Evolutionary conservation across 164 flowering plant genomes (phyloP).

Genomic region (Berberis thunbergii): DNA sequence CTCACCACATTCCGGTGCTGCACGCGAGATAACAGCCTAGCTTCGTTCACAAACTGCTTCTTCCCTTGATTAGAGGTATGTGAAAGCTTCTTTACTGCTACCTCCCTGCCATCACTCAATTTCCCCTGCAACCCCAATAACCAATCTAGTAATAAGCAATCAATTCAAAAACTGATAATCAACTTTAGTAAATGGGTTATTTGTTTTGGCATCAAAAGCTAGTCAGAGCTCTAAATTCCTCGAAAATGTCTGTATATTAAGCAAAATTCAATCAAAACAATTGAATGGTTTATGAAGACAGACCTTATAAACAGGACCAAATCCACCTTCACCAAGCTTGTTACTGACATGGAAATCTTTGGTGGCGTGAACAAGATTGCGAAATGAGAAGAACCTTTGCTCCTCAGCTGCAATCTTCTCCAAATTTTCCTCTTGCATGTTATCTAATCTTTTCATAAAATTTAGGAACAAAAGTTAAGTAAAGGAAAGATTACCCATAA

Average conservation of each 20-base stretch:
- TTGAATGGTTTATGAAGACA: background rate
- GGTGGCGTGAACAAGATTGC: slow-evolving; percentile 62
- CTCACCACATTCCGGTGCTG: slow-evolving; percentile 94
- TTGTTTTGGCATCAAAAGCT: background rate
- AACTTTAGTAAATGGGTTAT: background rate
- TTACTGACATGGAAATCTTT: slow-evolving; percentile 44
- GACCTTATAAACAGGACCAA: slow-evolving; percentile 62
- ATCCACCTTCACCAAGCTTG: slow-evolving; percentile 90
- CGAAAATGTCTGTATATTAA: background rate
- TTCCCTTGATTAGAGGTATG: slow-evolving; percentile 69
- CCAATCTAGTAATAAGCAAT: background rate
- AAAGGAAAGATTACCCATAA: too few species aligned
- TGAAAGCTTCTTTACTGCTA: slow-evolving; percentile 89
- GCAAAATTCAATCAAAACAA: too few species aligned
- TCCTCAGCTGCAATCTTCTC: slow-evolving; percentile 68
- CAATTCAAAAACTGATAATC: background rate
- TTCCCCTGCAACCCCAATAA: slow-evolving; percentile 40
- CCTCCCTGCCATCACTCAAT: slow-evolving; percentile 72
- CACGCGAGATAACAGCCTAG: slow-evolving; percentile 64
- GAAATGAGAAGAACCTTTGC: slow-evolving; percentile 52
- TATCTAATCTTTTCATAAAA: background rate
- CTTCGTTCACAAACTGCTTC: slow-evolving; percentile 76
- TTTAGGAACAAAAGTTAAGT: background rate
- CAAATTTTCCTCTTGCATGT: slow-evolving; percentile 45
- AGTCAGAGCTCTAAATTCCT: background rate